Evolutionary conservation across 176 grass and related monocot genomes (phyloP).

Genomic region (Oryza brachyantha): DNA sequence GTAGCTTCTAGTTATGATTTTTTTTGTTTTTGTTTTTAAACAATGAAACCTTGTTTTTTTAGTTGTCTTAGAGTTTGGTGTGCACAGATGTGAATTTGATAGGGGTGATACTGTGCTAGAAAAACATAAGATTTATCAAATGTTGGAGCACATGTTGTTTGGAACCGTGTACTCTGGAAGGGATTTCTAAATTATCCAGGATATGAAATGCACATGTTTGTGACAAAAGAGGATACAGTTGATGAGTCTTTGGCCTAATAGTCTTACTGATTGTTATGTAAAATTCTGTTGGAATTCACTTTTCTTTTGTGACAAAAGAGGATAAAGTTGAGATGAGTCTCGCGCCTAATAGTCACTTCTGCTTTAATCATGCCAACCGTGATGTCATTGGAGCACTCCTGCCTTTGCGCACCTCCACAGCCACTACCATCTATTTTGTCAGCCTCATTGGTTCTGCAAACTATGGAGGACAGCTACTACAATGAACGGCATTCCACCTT

Average conservation of each 20-base stretch:
- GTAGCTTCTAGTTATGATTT: neutral
- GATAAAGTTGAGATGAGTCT: too few species aligned
- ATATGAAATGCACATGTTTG: neutral
- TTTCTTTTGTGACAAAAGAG: neutral
- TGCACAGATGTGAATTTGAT: neutral
- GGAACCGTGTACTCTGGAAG: neutral
- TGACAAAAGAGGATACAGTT: neutral
- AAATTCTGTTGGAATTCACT: neutral
- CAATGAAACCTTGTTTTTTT: neutral
- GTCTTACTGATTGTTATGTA: neutral
- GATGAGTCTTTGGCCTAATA: conserved; percentile 16
- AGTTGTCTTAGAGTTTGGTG: neutral
- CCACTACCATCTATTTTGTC: too few species aligned
- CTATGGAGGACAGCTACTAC: too few species aligned
- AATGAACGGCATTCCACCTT: too few species aligned
- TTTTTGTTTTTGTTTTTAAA: neutral
- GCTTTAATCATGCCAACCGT: too few species aligned
- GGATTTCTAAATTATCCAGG: neutral
- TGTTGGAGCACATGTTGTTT: neutral
- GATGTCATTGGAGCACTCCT: too few species aligned
- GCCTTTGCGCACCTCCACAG: too few species aligned
- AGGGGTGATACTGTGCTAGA: neutral
- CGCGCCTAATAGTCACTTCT: too few species aligned
- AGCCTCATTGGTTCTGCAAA: too few species aligned
- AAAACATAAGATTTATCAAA: neutral